Base-by-base conservation (phyloP, 73 alveolate species). In the Paramecium biaurelia region DNA sequence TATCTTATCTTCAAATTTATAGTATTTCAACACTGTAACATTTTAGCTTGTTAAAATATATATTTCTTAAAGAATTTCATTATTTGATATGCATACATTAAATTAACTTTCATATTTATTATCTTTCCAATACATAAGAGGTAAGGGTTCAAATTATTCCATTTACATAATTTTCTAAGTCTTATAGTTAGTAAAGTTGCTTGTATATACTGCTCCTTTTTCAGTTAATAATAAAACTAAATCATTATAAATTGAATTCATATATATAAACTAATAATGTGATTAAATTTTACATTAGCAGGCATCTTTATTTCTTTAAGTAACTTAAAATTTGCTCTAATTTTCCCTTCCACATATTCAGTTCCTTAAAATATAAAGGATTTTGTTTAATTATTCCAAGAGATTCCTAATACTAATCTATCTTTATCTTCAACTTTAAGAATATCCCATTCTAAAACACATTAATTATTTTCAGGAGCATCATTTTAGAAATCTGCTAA, bases 81-180 rank as follows among this genome's bases (percentile, higher is more conserved):
- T 79, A 18, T 79, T 79, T 5, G 90, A 38, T 5, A 79, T 45
- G 12, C 76, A 41, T 42, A 32, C 45, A 43, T 63, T 79, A 79
- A 42, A 79, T 47, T 79, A 23, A 41, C 76, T 47, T 18, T 79
- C 90, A 79, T 79, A 79, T 79, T 79, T 79, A 18, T 79, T 79
- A 45, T 79, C 90, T 43, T 45, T 79, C 90, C 90, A 79, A 79
- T 79, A 79, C 90, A 79, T 79, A 24, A 79, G 32, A 2, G 90
- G 90, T 45, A 79, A 23, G 12, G 72, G 70, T 4, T 47, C 74
- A 20, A 79, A 79, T 24, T 79, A 2, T 5, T 38, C 30, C 15
- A 79, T 41, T 23, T 38, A 21, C 43, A 79, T 79, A 21, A 79
- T 41, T 24, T 79, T 79, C 7, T 79, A 42, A 30, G 18, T 12